phyloP scores from a whole-genome alignment of 306 rosid genomes.

The Crataegus laevigata region DNA sequence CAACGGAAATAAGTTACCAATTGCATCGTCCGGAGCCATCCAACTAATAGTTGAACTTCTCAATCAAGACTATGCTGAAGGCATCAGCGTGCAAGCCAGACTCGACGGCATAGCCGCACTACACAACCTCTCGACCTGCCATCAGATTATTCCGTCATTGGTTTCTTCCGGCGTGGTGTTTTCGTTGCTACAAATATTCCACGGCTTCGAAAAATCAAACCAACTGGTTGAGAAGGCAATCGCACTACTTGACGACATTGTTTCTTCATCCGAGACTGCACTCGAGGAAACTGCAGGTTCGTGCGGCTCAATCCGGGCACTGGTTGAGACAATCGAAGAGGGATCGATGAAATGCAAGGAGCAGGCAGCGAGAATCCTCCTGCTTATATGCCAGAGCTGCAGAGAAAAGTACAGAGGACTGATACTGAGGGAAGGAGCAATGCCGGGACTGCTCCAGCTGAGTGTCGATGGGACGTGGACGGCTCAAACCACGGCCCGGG shows the following conservation, averaged over 20 bases:
- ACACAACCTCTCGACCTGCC: conserved; percentile 64
- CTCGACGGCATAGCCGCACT: conserved; percentile 67
- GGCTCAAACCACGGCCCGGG: conserved; percentile 40
- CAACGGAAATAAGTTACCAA: conserved; percentile 51
- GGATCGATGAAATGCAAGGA: conserved; percentile 53
- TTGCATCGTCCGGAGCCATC: conserved; percentile 57
- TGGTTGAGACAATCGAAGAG: conserved; percentile 70
- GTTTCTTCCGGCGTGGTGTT: conserved; percentile 40
- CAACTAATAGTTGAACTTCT: conserved; percentile 36
- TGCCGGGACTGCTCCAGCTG: conserved; percentile 82
- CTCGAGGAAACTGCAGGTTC: conserved; percentile 39
- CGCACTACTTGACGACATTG: conserved; percentile 52
- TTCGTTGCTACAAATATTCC: conserved; percentile 44
- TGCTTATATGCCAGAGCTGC: conserved; percentile 56
- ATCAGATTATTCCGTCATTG: conserved; percentile 38
- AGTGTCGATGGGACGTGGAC: conserved; percentile 65
- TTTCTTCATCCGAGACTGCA: conserved; percentile 43
- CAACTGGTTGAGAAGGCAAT: conserved; percentile 45
- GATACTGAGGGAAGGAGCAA: conserved; percentile 67
- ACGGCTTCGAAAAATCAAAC: conserved; percentile 36
- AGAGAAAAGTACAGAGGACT: conserved; percentile 65
- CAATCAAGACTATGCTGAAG: not conserved
- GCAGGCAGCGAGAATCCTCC: conserved; percentile 56
- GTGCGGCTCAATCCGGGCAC: conserved; percentile 31
- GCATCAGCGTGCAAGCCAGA: conserved; percentile 33